Evolutionary conservation across 2,329 filamentous ascomycete genomes (phyloP), one percentile per base, ranked within the genome.

Genomic region (Colletotrichum acutatum): DNA sequence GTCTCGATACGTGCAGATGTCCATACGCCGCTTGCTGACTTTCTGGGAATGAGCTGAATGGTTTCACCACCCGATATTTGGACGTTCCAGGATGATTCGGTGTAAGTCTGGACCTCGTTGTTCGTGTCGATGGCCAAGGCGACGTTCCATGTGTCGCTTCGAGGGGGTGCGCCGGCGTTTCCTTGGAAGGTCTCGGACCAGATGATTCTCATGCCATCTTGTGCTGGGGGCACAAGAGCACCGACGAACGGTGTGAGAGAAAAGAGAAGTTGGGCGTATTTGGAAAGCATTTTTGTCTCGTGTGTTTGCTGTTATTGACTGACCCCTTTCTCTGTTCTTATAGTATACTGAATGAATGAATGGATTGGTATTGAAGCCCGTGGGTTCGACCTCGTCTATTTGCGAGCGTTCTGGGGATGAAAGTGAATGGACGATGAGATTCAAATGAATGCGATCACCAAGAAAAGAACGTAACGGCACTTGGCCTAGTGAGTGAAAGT

Each of bases 1-100:
- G 84, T 84, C 81, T 90, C 88, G 76, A 90, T 84, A 19, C 88
- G 87, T 46, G 82, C 87, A 1, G 89, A 90, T 0, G 87, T 89
- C 89, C 89, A 90, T 32, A 78, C 76, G 2, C 82, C 83, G 3
- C 76, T 75, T 4, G 78, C 69, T 22, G 83, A 81, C 63, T 82
- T 81, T 74, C 81, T 82, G 1, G 89, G 88, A 32, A 89, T 82
- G 58, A 90, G 79, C 77, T 89, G 87, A 3, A 90, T 77, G 0
- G 88, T 87, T 59, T 81, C 81, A 49, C 83, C 83, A 42, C 88
- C 88, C 46, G 84, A 88, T 62, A 87, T 79, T 71, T 88, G 87
- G 16, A 90, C 71, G 79, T 90, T 90, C 26, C 76, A 74, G 74
- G 80, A 84, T 66, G 82, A 84, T 26, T 78, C 79, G 2, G 84